These are phyloP conservation scores for Noccaea bulbosa DNA, from an alignment of 345 rosid genomes.

Conservation along the genomic window DNA sequence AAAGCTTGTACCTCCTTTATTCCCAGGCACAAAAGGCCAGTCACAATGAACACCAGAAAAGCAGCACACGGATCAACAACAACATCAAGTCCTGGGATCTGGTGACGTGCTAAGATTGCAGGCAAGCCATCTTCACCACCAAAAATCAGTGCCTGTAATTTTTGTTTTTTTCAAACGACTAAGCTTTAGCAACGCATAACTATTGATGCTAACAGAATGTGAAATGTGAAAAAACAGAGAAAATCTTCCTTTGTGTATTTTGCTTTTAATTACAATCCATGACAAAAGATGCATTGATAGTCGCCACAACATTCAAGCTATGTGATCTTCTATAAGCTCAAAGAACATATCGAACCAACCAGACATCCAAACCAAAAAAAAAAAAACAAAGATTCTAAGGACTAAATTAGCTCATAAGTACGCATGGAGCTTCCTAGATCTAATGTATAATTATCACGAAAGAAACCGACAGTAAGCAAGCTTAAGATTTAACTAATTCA, in stretches of 20 bases:
- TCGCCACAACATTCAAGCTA: not conserved
- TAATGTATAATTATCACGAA: not conserved
- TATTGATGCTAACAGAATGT: not conserved
- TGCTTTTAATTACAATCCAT: not conserved
- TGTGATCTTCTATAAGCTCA: not conserved
- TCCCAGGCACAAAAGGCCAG: conserved; percentile 92
- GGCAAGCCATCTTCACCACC: conserved; percentile 89
- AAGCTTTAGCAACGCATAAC: conserved; percentile 20
- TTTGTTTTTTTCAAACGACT: not conserved
- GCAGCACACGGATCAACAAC: conserved; percentile 96
- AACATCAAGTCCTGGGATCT: conserved; percentile 80
- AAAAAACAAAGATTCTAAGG: not conserved
- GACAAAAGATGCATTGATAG: conserved; percentile 4
- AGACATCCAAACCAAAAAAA: too few relatives aligned
- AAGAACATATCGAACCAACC: not conserved
- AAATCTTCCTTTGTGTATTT: not conserved
- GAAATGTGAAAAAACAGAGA: not conserved
- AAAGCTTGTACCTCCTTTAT: conserved; percentile 80
- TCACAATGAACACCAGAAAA: conserved; percentile 69
- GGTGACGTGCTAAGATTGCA: conserved; percentile 70
- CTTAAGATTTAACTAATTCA: not conserved
- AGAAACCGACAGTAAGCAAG: not conserved
- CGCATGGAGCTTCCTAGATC: not conserved
- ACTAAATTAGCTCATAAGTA: not conserved
- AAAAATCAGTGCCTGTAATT: conserved; percentile 75